Conservation (phyloP, 805 yeast species). For the Lachancea dasiensis region DNA sequence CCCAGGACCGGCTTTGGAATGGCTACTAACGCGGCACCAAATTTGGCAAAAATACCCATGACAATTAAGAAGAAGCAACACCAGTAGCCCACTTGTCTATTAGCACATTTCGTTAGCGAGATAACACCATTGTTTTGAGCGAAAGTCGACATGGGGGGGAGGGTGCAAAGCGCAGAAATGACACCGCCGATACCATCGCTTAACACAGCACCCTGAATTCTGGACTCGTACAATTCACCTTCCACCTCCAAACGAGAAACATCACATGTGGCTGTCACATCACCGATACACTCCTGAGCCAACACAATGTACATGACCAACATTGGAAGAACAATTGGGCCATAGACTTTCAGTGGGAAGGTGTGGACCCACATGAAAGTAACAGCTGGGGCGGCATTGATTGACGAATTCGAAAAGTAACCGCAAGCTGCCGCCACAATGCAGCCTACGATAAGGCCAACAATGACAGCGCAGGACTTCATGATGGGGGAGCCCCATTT, state of each 20-base stretch:
- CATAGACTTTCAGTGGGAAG: slow-evolving; percentile 69
- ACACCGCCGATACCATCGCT: slow-evolving; percentile 84
- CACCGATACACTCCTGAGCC: slow-evolving; percentile 94
- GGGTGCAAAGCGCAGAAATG: slow-evolving; percentile 69
- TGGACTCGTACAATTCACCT: slow-evolving; percentile 72
- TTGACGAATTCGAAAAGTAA: slow-evolving; percentile 55
- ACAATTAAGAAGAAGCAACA: slow-evolving; percentile 71
- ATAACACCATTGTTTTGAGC: slow-evolving; percentile 96
- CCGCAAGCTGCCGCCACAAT: slow-evolving; percentile 89
- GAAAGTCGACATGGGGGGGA: slow-evolving; percentile 87
- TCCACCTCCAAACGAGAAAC: slow-evolving; percentile 81
- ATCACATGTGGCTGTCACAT: slow-evolving; percentile 89
- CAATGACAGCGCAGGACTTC: slow-evolving; percentile 89
- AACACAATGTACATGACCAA: slow-evolving; percentile 74
- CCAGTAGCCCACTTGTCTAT: slow-evolving; percentile 74
- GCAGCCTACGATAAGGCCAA: slow-evolving; percentile 82
- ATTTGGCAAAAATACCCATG: slow-evolving; percentile 85
- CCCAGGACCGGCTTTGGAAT: slow-evolving; percentile 78
- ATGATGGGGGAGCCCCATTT: slow-evolving; percentile 90
- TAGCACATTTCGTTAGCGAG: slow-evolving; percentile 86
- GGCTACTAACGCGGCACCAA: slow-evolving; percentile 82
- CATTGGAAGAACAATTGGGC: slow-evolving; percentile 80
- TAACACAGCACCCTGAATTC: slow-evolving; percentile 88
- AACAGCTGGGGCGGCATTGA: slow-evolving; percentile 70
- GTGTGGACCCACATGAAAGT: slow-evolving; percentile 88